Percentiles rank a stretch among this genome's conserved stretches.
Conservation (phyloP, 192 early-diverging fungal genomes). For the Umbelopsis ramanniana region DNA sequence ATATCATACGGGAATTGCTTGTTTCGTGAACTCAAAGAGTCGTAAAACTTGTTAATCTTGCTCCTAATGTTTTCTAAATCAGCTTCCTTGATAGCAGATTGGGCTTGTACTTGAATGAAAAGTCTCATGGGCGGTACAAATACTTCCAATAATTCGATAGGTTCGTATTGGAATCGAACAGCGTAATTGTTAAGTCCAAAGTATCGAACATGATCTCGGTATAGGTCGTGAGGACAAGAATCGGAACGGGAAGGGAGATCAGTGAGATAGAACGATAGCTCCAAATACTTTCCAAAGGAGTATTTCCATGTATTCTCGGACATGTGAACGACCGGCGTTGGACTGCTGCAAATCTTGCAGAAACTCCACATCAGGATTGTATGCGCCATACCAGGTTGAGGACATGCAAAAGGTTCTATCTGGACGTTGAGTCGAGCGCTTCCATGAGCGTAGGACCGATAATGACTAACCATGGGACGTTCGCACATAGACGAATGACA, state of each 20-base stretch:
- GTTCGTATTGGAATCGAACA: conserved; percentile 78
- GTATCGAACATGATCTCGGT: conserved; percentile 82
- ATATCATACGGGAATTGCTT: conserved; percentile 81
- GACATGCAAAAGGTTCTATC: conserved; percentile 62
- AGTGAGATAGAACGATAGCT: conserved; percentile 86
- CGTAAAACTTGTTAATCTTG: conserved; percentile 82
- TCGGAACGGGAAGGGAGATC: conserved; percentile 65
- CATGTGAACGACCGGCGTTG: conserved; percentile 77
- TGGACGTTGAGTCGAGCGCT: conserved; percentile 77
- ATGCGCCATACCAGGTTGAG: conserved; percentile 69
- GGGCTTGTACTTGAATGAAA: conserved; percentile 61
- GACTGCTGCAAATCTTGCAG: conserved; percentile 75
- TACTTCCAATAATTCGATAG: conserved; percentile 76
- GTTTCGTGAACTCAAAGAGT: conserved; percentile 82
- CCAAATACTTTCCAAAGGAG: conserved; percentile 98
- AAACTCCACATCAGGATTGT: conserved; percentile 89
- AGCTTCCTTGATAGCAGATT: conserved; percentile 69
- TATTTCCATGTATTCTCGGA: conserved; percentile 90
- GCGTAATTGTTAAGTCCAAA: conserved; percentile 80
- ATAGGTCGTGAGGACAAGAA: conserved; percentile 83
- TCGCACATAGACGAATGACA: conserved; percentile 79
- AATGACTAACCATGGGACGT: conserved; percentile 80
- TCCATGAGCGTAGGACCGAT: conserved; percentile 87
- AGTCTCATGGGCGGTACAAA: conserved; percentile 70
- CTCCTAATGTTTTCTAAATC: conserved; percentile 72